Base-by-base conservation (phyloP, 2,329 filamentous ascomycete species). In the Penicillium sp. region DNA sequence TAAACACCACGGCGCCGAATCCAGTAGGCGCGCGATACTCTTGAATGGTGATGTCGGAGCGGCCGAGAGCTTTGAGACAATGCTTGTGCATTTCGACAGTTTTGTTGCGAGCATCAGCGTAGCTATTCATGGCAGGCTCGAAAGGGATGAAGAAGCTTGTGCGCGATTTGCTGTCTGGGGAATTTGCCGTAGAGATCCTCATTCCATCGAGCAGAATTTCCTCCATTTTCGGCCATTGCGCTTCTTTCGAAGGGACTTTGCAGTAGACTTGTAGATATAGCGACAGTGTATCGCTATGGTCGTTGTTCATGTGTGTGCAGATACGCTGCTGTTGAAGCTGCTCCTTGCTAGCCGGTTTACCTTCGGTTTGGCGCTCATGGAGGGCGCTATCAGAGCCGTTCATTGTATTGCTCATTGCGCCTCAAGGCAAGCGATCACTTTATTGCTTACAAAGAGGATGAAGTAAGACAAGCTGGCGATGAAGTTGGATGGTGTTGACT, bases 241-340 rank as follows among this genome's bases (percentile, higher is more conserved):
- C 81, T 50, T 80, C 74, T 59, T 75, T 71, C 7, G 80, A 66
- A 16, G 85, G 81, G 46, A 90, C 77, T 16, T 78, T 71, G 68
- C 77, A 79, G 76, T 85, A 91, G 71, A 91, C 83, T 61, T 85
- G 85, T n/a, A 95, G 83, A 73, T 92, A 96, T 68, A 88, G 81
- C 57, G 82, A 77, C 50, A 96, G 84, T 57, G 90, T 90, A 64
- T 84, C 81, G 52, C 81, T 77, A 75, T 96, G 93, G 72, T 93
- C 88, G 45, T 78, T 77, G 76, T 97, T 96, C 90, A 97, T 94
- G 78, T 97, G 92, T 33, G 79, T 79, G 67, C 93, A 83, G 71
- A 91, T 86, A 58, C 86, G 83, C 57, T 78, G 65, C 67, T 84
- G 84, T 0, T 76, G 78, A 40, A 23, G 14, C 43, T 58, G 50